These are phyloP conservation scores for Nemania serpens DNA, from an alignment of 2,329 filamentous ascomycete species.

Conservation along the genomic window DNA sequence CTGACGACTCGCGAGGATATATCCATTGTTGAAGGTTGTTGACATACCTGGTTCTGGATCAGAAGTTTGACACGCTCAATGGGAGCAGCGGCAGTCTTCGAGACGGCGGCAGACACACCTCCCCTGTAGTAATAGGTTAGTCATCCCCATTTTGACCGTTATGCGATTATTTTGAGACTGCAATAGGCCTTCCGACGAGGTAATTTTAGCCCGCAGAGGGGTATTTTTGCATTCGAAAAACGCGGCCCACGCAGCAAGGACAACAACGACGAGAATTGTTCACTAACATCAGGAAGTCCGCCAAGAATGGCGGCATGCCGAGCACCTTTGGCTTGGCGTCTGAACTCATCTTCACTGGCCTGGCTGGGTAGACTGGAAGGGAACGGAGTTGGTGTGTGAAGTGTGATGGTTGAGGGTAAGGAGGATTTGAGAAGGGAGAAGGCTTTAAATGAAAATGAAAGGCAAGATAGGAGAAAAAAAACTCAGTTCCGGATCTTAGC, in stretches of 20 bases:
- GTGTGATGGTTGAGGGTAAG: background rate
- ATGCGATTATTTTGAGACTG: too few relatives aligned
- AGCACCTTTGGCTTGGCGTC: slow-evolving; percentile 62
- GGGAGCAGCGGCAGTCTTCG: slow-evolving; percentile 99
- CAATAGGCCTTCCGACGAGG: too few relatives aligned
- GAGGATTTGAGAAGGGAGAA: background rate
- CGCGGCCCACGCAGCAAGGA: too few relatives aligned
- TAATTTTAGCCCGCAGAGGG: too few relatives aligned
- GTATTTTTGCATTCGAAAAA: too few relatives aligned
- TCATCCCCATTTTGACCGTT: background rate
- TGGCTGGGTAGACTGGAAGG: slow-evolving; percentile 43
- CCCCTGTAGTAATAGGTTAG: slow-evolving; percentile 59
- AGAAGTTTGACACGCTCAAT: slow-evolving; percentile 99
- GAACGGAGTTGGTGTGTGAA: slow-evolving; percentile 13
- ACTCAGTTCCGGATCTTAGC: slow-evolving; percentile 7
- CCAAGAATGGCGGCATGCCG: slow-evolving; percentile 86
- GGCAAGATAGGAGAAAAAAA: slow-evolving; percentile 4
- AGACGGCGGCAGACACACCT: slow-evolving; percentile 99
- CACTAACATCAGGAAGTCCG: slow-evolving; percentile 81
- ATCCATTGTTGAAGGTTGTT: background rate
- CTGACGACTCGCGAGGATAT: background rate
- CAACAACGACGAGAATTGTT: background rate
- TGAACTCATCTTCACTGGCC: slow-evolving; percentile 55
- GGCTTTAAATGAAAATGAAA: slow-evolving; percentile 6
- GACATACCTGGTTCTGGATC: slow-evolving; percentile 98